These are phyloP conservation scores for carrot (Daucus carota) DNA, from an alignment of 129 eudicot species.

Conservation along the genomic window DNA sequence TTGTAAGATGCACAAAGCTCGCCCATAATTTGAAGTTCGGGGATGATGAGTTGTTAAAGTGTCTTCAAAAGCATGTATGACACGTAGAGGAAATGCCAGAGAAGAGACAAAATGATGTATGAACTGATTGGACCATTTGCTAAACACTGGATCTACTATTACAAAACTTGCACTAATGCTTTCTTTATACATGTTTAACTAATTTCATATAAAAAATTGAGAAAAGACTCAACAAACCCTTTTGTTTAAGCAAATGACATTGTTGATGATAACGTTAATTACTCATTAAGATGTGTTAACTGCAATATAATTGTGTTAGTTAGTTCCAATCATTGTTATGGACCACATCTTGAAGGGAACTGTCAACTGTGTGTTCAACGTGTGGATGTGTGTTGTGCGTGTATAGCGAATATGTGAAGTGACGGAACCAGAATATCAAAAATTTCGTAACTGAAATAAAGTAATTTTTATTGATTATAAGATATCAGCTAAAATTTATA, in stretches of 20 bases:
- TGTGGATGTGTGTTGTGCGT: not conserved
- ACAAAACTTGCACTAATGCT: conserved; percentile 15
- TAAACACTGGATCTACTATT: conserved; percentile 14
- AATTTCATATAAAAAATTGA: conserved; percentile 6
- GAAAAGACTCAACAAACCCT: not conserved
- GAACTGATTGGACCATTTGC: conserved; percentile 15
- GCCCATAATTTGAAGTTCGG: not conserved
- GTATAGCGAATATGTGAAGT: too few species aligned
- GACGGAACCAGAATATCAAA: too few species aligned
- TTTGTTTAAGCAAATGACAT: conserved; percentile 14
- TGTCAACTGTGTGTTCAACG: not conserved
- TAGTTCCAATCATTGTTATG: conserved; percentile 22
- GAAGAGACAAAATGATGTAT: conserved; percentile 3
- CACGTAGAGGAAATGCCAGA: conserved; percentile 24
- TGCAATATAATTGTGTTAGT: conserved; percentile 3
- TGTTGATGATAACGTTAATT: conserved; percentile 30
- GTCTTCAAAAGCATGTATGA: conserved; percentile 22
- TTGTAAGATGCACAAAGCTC: too few species aligned
- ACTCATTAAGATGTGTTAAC: conserved; percentile 13
- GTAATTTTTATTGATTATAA: too few species aligned
- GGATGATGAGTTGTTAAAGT: conserved; percentile 21
- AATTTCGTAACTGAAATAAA: too few species aligned
- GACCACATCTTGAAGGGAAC: conserved; percentile 4
- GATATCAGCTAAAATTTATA: too few species aligned
- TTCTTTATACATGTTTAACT: conserved; percentile 25